Base-by-base conservation (phyloP, 208 protist species). In the Trypanosoma caninum region DNA sequence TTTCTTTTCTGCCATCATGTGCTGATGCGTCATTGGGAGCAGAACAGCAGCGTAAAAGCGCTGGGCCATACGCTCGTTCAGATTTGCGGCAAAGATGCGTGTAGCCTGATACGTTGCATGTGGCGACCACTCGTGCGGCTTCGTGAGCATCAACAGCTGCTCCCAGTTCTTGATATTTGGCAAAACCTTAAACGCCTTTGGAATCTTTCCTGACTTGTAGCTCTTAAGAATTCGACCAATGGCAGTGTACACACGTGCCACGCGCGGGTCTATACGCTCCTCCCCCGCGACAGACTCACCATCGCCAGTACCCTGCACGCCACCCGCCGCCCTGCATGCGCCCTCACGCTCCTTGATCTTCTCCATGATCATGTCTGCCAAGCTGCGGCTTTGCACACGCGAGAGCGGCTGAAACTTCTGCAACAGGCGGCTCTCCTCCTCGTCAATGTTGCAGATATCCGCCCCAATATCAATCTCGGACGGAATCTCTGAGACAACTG, bases 111-210 rank as follows among this genome's bases (percentile, higher is more conserved):
- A 98, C 41, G 98, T 88, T 41, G 97, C 94, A 52, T 98, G 86
- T 25, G 97, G 92, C 23, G 94, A 97, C 96, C 97, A 99, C 48
- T 94, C 77, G 44, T 97, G 82, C 20, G 98, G 98, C 46, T 91
- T 78, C 14, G 97, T 99, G 8, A 99, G 77, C 82, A 95, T 97
- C 35, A 99, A 60, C 40, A 99, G 80, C 79, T 98, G 95, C 84
- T 99, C 97, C 98, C 98, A 99, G 77, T 96, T 92, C 33, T 82
- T 74, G 20, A 99, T 86, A 35, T 91, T 89, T 35, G 98, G 98
- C 37, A 99, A 72, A 41, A 99, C 92, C 78, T 99, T 99, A 78
- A 99, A 99, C 14, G 98, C 97, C 82, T 99, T 99, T 20, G 98
- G 98, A 10, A 99, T 78, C 80, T 99, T 99, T 28, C 98, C 98